These are phyloP conservation scores for Shiraia sp. DNA, from an alignment of 2,329 filamentous ascomycete species.

Conservation along the genomic window DNA sequence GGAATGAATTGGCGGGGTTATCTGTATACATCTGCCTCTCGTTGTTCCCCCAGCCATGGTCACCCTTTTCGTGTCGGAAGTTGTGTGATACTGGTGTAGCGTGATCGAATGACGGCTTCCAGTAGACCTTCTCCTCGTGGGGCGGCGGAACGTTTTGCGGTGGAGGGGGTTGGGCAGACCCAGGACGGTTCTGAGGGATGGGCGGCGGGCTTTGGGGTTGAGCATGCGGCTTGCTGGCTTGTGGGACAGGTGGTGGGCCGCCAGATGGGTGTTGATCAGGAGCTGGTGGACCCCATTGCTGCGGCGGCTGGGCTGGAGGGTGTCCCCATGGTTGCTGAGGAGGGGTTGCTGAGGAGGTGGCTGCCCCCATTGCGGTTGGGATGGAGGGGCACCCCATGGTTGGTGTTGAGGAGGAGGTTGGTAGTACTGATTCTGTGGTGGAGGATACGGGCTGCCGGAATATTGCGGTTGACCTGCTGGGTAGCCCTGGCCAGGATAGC, in stretches of 20 bases:
- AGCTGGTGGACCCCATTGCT: slow-evolving; percentile 27
- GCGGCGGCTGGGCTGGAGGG: slow-evolving; percentile 18
- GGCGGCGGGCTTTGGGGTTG: slow-evolving; percentile 15
- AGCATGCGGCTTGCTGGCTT: slow-evolving; percentile 34
- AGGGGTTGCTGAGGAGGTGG: slow-evolving; percentile 19
- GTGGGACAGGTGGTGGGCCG: slow-evolving; percentile 32
- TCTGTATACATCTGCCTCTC: slow-evolving; percentile 63
- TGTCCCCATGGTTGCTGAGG: slow-evolving; percentile 17
- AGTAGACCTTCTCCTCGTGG: slow-evolving; percentile 49
- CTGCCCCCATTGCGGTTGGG: slow-evolving; percentile 16
- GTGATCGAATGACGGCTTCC: slow-evolving; percentile 57
- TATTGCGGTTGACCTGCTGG: slow-evolving; percentile 13
- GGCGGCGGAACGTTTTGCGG: slow-evolving; percentile 33
- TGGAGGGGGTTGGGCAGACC: slow-evolving; percentile 31
- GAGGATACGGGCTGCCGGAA: slow-evolving; percentile 1
- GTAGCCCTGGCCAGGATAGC: slow-evolving; percentile 15
- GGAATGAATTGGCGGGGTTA: slow-evolving; percentile 56
- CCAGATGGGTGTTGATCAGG: slow-evolving; percentile 26
- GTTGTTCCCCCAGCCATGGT: slow-evolving; percentile 66
- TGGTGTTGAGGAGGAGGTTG: slow-evolving; percentile 24
- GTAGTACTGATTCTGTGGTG: slow-evolving; percentile 22
- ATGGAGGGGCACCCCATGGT: slow-evolving; percentile 11
- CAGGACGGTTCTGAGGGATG: slow-evolving; percentile 34
- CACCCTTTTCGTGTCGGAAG: slow-evolving; percentile 60
- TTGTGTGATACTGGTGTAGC: slow-evolving; percentile 53